Evolutionary conservation across 768 basidiomycete species (phyloP).

Genomic region (Naematelia aurantialba): DNA sequence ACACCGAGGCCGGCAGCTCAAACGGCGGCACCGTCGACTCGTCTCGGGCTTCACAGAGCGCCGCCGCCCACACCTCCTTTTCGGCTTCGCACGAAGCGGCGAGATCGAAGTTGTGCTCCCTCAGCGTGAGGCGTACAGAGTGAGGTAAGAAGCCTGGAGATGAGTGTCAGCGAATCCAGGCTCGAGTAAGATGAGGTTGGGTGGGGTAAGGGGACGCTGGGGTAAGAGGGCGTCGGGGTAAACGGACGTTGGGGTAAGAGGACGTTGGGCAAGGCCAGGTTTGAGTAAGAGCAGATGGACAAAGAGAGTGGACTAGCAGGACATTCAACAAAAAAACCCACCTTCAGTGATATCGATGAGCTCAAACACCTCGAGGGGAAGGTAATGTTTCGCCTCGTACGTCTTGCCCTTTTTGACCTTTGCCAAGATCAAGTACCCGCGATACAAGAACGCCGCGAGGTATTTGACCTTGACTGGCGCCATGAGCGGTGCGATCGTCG

Average conservation of each 20-base stretch:
- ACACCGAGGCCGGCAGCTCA: constrained; percentile 46
- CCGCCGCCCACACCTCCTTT: constrained; percentile 78
- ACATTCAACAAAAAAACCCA: too few species aligned
- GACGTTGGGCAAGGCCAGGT: too few species aligned
- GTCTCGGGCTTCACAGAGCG: constrained; percentile 56
- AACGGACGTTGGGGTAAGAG: too few species aligned
- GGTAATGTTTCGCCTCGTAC: constrained; percentile 88
- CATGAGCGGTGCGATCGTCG: constrained; percentile 54
- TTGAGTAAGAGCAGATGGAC: too few species aligned
- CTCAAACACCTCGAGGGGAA: constrained; percentile 70
- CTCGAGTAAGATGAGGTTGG: too few species aligned
- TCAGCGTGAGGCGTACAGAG: constrained; percentile 69
- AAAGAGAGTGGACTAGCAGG: too few species aligned
- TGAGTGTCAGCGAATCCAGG: too few species aligned
- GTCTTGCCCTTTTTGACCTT: constrained; percentile 70
- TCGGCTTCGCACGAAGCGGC: constrained; percentile 79
- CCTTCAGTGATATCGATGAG: constrained; percentile 69
- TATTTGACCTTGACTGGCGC: constrained; percentile 71
- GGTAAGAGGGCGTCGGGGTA: too few species aligned
- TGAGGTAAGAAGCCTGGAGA: constrained; percentile 75
- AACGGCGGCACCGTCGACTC: constrained; percentile 57
- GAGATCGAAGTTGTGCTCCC: constrained; percentile 74
- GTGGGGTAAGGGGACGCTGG: too few species aligned
- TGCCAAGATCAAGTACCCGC: constrained; percentile 79
- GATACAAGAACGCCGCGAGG: constrained; percentile 84